Percentiles rank a stretch among this genome's conserved stretches.
These are phyloP conservation scores for Metschnikowia matae DNA, from an alignment of 805 yeast species.

Conservation along the genomic window DNA sequence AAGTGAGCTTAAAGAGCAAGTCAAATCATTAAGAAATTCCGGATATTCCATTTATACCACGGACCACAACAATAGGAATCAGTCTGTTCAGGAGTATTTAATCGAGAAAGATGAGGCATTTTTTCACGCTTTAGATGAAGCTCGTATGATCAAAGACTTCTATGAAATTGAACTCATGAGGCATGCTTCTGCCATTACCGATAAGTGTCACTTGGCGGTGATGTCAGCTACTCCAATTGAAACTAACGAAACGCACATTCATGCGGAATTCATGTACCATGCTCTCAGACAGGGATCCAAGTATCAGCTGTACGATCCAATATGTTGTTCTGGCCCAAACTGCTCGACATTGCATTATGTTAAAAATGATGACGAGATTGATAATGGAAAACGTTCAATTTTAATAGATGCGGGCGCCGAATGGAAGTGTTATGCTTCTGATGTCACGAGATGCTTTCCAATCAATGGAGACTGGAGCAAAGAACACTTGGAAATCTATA, in stretches of 20 bases:
- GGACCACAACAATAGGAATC: slow-evolving; percentile 48
- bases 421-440: slow-evolving; percentile 89
- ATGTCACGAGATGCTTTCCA: slow-evolving; percentile 95
- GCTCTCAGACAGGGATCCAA: slow-evolving; percentile 92
- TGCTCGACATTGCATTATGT: slow-evolving; percentile 90
- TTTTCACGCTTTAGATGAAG: slow-evolving; percentile 75
- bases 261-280: slow-evolving; percentile 93
- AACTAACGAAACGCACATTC: slow-evolving; percentile 82
- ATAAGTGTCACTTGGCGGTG: slow-evolving; percentile 83
- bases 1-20: slow-evolving; percentile 40
- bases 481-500: slow-evolving; percentile 81
- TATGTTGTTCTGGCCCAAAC: slow-evolving; percentile 89
- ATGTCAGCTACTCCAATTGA: slow-evolving; percentile 92
- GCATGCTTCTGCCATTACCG: slow-evolving; percentile 81
- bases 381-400: slow-evolving; percentile 57
- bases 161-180: slow-evolving; percentile 74
- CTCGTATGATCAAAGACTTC: slow-evolving; percentile 79
- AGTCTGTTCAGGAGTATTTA: slow-evolving; percentile 33
- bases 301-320: slow-evolving; percentile 86
- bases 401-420: slow-evolving; percentile 97
- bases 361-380: slow-evolving; percentile 60
- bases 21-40: slow-evolving; percentile 26
- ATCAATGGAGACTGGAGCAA: slow-evolving; percentile 82
- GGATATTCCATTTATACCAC: slow-evolving; percentile 45
- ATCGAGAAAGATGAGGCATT: slow-evolving; percentile 45